Percentiles rank a stretch among this genome's conserved stretches.
These are phyloP conservation scores for Verticillium nubilum DNA, from an alignment of 2,329 filamentous ascomycete genomes.

Conservation along the genomic window DNA sequence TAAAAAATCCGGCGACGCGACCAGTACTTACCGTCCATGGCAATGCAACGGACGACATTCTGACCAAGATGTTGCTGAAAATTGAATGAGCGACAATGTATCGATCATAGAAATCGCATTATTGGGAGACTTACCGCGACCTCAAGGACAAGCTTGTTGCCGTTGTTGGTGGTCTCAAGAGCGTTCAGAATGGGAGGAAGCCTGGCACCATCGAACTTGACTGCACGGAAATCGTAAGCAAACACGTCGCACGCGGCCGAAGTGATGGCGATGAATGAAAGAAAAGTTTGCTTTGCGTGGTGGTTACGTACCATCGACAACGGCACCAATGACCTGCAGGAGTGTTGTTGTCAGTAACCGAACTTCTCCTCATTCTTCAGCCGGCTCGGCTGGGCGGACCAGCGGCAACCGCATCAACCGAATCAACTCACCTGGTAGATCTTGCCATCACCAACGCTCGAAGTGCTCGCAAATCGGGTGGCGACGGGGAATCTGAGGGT, in stretches of 20 bases:
- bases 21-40: slow-evolving; percentile 85
- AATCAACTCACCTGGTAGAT: slow-evolving; percentile 56
- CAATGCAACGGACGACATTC: slow-evolving; percentile 99
- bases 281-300: slow-evolving; percentile 1
- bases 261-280: background rate
- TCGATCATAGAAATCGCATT: background rate
- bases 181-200: slow-evolving; percentile 98
- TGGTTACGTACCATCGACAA: slow-evolving; percentile 81
- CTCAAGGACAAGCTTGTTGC: slow-evolving; percentile 92
- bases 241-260: background rate
- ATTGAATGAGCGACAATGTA: slow-evolving; percentile 27
- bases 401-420: slow-evolving; percentile 5
- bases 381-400: slow-evolving; percentile 1
- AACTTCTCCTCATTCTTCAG: slow-evolving; percentile 1
- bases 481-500: slow-evolving; percentile 48
- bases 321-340: slow-evolving; percentile 92
- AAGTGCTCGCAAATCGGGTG: slow-evolving; percentile 55
- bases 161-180: slow-evolving; percentile 84
- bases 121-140: slow-evolving; percentile 66
- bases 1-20: slow-evolving; percentile 13
- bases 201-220: slow-evolving; percentile 94
- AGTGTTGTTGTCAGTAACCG: slow-evolving; percentile 46
- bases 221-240: slow-evolving; percentile 38
- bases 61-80: slow-evolving; percentile 96
- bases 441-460: slow-evolving; percentile 57